Evolutionary conservation across 202 grass and related monocot species (phyloP), one percentile per base, ranked within the genome.

Genomic region (Elaeis oleifera): DNA sequence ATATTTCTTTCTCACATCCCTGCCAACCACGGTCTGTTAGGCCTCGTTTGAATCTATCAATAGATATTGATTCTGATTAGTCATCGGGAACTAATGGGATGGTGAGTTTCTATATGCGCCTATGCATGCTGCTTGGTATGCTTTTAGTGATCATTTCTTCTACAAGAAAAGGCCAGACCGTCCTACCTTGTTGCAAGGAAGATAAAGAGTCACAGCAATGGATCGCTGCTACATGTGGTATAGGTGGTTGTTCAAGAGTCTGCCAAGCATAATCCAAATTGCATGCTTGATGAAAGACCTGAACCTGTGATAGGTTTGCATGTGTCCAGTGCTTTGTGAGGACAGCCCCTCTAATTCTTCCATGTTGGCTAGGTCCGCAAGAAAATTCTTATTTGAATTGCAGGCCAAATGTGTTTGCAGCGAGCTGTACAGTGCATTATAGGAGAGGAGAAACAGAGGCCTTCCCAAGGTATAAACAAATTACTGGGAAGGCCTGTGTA

Each of bases 21-120:
- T 84, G 72, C 14, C 88, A 89, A 60, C 79, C 81, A 50, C 84
- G 71, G 55, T 76, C 84, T 81, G 76, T 83, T 48, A 78, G 65
- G 59, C 84, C 77, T 71, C 80, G 81, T 27, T 75, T 85, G 39
- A 84, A 74, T 79, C 77, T 86, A 70, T 92, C 88, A 64, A 65
- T 97, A 70, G 85, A 97, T 78, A 84, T 67, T 58, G 94, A 97
- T 72, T 97, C 94, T 4, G 94, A 89, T 79, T 89, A 90, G 80
- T 63, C 69, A 22, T 39, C 1, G 36, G 36, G 36, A 44, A 13
- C 36, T 13, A 13, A 13, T 44, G 36, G 36, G 36, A 44, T 13
- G 8, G 11, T 44, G 8, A 44, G 9, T 44, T 44, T 13, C 11
- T 14, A 44, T 44, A 14, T 44, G 36, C 36, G 1, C 2, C 36